Evolutionary conservation across 2,329 filamentous ascomycete species (phyloP).

Genomic region (Grosmannia penicillata): DNA sequence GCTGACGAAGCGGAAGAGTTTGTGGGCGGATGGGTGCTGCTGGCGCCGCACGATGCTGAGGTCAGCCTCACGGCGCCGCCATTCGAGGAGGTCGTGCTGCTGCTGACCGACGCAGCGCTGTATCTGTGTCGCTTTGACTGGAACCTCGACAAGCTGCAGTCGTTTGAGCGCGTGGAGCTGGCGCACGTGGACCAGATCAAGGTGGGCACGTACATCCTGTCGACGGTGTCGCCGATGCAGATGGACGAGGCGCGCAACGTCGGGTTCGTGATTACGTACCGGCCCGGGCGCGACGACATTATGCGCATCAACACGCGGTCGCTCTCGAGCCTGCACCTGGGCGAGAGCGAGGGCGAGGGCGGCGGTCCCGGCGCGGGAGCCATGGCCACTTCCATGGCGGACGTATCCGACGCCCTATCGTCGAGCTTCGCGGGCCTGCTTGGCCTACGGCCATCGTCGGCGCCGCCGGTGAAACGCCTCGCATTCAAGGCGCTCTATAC

Average conservation of each 20-base stretch:
- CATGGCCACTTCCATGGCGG: not conserved
- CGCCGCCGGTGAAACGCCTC: conserved; percentile 22
- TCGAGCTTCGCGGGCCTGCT: conserved; percentile 25
- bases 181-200: conserved; percentile 58
- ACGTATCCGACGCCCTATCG: conserved; percentile 9
- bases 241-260: conserved; percentile 68
- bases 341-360: conserved; percentile 9
- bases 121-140: conserved; percentile 91
- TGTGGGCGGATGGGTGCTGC: conserved; percentile 76
- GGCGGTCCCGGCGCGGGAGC: conserved; percentile 3
- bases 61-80: conserved; percentile 49
- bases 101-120: conserved; percentile 71
- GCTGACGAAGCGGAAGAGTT: conserved; percentile 73
- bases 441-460: conserved; percentile 18
- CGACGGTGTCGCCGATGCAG: conserved; percentile 64
- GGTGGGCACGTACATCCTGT: conserved; percentile 81
- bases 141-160: conserved; percentile 86
- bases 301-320: conserved; percentile 76
- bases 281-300: conserved; percentile 54
- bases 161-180: conserved; percentile 75
- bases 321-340: conserved; percentile 36
- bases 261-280: conserved; percentile 68
- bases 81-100: conserved; percentile 76
- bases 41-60: conserved; percentile 60
- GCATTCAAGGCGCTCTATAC: conserved; percentile 41